Base-by-base conservation (phyloP, 2,329 filamentous ascomycete species). In the Dactylonectria macrodidyma region DNA sequence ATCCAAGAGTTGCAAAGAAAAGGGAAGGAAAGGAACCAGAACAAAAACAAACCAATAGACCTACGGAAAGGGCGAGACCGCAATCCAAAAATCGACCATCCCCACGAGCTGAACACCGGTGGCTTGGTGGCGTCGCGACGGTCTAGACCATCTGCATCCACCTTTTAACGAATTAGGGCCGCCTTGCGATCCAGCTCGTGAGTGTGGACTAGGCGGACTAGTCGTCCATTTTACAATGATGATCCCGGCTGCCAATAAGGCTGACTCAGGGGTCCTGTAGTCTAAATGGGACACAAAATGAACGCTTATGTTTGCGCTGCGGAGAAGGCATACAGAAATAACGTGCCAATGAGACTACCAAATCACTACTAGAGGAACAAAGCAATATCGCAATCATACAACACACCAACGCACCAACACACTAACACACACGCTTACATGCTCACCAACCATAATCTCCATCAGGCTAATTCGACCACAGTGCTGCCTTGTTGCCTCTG, bases 41-140 rank as follows among this genome's bases (percentile, higher is more conserved):
- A 55, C 38, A 33, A 50, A n/a, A 48, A 55, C 38, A 33, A 50
- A 38, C 7, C 48, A 36, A 55, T 48, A 48, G 16, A 44, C 26
- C 26, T 30, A 7, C 57, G 22, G 55, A 46, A 30, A 60, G 44
- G 12, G 52, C 41, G 33, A 36, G n/a, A 22, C 19, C 26, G 7
- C 26, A 7, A 30, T 41, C 51, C 52, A 8, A 47, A 52, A 58
- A 38, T 57, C 48, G 44, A 57, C 48, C 50, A 62, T 58, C 22
- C n/a, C 38, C 14, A 11, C 19, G 55, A 66, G 71, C 66, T 74
- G 70, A 71, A 50, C 46, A 46, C 55, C 54, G 52, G 71, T 74
- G 72, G 72, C 71, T 72, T 60, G 16, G 68, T 65, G 67, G 67
- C 71, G 69, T 58, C 19, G 24, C 11, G 94, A 78, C 14, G 52